Base-by-base conservation (phyloP, 1,284 basidiomycete species). In the Puccinia coronata region DNA sequence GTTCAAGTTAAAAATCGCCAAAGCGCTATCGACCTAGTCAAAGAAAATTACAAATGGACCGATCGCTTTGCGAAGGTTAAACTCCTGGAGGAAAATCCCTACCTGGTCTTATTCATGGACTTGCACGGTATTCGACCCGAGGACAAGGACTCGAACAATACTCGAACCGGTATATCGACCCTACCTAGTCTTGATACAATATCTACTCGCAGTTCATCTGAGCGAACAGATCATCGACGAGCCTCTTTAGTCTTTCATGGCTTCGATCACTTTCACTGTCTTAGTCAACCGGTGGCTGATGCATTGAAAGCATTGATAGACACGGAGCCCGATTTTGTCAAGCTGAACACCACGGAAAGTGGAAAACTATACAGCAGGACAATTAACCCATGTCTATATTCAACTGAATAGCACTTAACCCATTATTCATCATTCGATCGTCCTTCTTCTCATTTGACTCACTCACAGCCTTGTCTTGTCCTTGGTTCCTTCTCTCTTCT, bases 321-420 rank as follows among this genome's bases (percentile, higher is more conserved):
- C 16, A 18, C 12, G 25, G 57, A 59, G 57, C 57, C 57, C 14
- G 57, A 59, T 31, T 31, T 59, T 25, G 31, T 34, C 28, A 16
- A 5, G 28, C 28, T 59, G 16, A 5, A 59, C 28, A 5, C n/a
- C 28, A 34, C 5, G 8, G 28, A 59, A 25, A 34, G 28, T 16
- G 57, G 57, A 25, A 59, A 59, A 31, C 57, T 11, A 31, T 59
- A 59, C 31, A 34, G 9, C 12, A 59, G 34, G 6, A 59, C 34
- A 31, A 18, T 59, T 59, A 34, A 59, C 57, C 57, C 57, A 59
- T 53, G 51, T 53, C 51, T 20, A 53, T 53, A 53, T 53, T n/a
- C 12, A 53, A 23, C 43, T 47, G 43, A 47, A 47, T 8, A 47
- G 16, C 43, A 47, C 16, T 47, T 16, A 8, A 47, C 43, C 8